Conservation (phyloP, 176 grass and related monocot genomes). For the Phragmites australis region DNA sequence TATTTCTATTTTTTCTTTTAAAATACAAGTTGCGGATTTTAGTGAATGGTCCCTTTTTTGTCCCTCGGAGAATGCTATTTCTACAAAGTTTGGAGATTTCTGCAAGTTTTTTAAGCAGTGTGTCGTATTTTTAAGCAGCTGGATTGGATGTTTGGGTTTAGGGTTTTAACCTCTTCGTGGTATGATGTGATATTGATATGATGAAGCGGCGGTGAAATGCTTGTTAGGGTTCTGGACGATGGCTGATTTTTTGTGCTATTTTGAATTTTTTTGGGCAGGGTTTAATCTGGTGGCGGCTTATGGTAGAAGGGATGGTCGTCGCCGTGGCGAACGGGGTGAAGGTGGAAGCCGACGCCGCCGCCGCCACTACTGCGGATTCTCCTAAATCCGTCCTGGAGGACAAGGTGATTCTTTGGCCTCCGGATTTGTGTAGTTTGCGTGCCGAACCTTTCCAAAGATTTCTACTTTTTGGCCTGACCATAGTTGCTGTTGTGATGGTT, state of each 20-base stretch:
- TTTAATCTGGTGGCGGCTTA: conserved; percentile 25
- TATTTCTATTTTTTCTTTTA: not conserved
- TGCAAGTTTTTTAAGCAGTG: too few relatives aligned
- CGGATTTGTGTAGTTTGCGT: not conserved
- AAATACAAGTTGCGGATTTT: not conserved
- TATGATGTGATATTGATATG: not conserved
- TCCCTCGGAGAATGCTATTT: not conserved
- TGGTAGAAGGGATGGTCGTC: conserved; percentile 54
- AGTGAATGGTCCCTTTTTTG: not conserved
- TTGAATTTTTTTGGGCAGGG: not conserved
- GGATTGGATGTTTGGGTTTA: not conserved
- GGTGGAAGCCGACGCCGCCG: conserved; percentile 16
- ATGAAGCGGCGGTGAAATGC: not conserved
- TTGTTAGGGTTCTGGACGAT: conserved; percentile 18
- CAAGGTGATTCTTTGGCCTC: conserved; percentile 46
- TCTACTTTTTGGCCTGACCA: not conserved
- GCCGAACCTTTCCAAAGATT: not conserved
- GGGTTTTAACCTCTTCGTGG: not conserved
- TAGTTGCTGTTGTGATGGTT: not conserved
- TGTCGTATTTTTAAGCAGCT: not conserved
- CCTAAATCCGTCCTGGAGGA: conserved; percentile 89
- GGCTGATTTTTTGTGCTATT: not conserved
- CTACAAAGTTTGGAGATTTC: too few relatives aligned
- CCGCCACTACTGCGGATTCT: conserved; percentile 52
- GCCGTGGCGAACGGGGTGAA: conserved; percentile 43